Evolutionary conservation across 768 basidiomycete species (phyloP).

Genomic region (Dacryopinax primogenitus): DNA sequence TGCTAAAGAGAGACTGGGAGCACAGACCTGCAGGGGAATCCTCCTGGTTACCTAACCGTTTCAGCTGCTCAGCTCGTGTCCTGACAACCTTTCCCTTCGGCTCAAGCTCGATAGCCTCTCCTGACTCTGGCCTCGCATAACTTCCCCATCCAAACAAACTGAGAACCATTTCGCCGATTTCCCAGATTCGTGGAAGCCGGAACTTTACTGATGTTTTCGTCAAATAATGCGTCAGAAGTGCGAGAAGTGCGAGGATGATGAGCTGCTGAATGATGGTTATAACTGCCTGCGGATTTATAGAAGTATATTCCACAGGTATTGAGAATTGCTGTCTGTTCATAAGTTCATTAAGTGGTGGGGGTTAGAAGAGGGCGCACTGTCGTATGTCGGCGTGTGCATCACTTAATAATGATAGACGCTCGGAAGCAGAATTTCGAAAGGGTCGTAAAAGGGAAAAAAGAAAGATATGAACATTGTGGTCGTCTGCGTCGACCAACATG

Average conservation of each 20-base stretch:
- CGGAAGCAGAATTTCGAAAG: not conserved
- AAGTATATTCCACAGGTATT: too few relatives aligned
- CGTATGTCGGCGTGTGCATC: too few relatives aligned
- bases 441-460: not conserved
- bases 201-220: not conserved
- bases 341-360: not conserved
- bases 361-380: too few relatives aligned
- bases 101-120: not conserved
- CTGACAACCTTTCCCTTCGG: not conserved
- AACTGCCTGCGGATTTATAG: too few relatives aligned
- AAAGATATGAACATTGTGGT: not conserved
- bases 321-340: not conserved
- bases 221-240: not conserved
- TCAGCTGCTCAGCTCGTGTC: not conserved
- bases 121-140: not conserved
- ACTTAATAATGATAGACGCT: too few relatives aligned
- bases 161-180: not conserved
- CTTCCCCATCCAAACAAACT: not conserved
- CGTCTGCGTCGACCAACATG: conserved; percentile 3
- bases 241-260: not conserved
- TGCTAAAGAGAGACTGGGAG: not conserved
- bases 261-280: not conserved
- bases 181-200: not conserved
- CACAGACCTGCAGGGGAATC: not conserved
- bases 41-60: not conserved